Base-by-base conservation (phyloP, 2,329 filamentous ascomycete species). In the Fusarium nurragi region DNA sequence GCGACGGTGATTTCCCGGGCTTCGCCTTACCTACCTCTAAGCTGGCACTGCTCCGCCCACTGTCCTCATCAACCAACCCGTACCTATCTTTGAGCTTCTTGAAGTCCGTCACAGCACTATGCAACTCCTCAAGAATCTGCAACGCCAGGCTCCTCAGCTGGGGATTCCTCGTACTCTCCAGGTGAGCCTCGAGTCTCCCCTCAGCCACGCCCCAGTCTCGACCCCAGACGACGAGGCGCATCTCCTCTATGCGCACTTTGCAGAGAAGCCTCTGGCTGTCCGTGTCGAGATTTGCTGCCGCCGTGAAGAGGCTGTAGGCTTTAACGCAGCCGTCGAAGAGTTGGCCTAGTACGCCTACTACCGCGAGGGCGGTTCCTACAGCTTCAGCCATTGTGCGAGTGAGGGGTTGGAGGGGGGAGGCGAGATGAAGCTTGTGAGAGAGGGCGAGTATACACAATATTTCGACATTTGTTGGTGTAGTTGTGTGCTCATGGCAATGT, bases 201-300 rank as follows among this genome's bases (percentile, higher is more conserved):
- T 83, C 80, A 11, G 78, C 75, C 30, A 83, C 79, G 22, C 80
- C 80, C 80, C 80, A 82, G 63, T 81, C 78, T 28, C 80, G 71
- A 18, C 80, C 80, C 80, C 80, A 82, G 55, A 81, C 78, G 26
- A 79, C 69, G 32, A 82, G 74, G 5, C 80, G 76, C 78, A 80
- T 81, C 76, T 83, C 80, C 72, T 83, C 80, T 67, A 83, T 83
- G 47, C 79, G 77, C 52, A 82, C 78, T 67, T 83, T 83, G 73
- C 80, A 82, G 39, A 80, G 71, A 28, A 83, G 71, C 36, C 77
- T 76, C 68, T 80, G 77, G 57, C 75, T 76, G 68, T 82, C 79
- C 21, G 70, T 69, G 55, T 80, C 79, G n/a, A 81, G 71, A 43
- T 80, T 76, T 37, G 73, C 68, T 2, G 80, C 80, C 16, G 75